phyloP scores from a whole-genome alignment of 129 eudicot species.

The Tanacetum coccineum region DNA sequence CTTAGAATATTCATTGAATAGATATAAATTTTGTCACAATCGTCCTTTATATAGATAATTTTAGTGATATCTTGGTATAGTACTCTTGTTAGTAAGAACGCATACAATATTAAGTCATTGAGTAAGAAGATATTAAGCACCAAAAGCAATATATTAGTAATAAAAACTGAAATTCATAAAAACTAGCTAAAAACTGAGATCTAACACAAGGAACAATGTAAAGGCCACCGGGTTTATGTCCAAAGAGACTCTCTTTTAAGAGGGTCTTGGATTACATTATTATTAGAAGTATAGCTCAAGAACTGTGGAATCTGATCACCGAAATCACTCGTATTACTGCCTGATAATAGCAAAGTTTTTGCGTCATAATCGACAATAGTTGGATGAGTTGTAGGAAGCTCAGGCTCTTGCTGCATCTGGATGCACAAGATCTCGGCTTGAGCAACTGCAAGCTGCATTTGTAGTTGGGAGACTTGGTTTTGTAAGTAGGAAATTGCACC shows the following conservation, averaged over 20 bases:
- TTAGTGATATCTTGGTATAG: not conserved
- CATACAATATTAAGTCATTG: constrained; percentile 14
- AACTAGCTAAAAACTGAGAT: constrained; percentile 28
- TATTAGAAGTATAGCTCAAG: constrained; percentile 46
- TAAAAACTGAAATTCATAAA: constrained; percentile 30
- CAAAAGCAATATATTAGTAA: constrained; percentile 38
- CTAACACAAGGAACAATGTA: constrained; percentile 17
- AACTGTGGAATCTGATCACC: constrained; percentile 53
- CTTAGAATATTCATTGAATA: not conserved
- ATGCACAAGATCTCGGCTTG: constrained; percentile 94
- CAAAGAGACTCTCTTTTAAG: constrained; percentile 92
- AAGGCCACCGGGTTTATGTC: constrained; percentile 50
- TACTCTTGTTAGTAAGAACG: not conserved
- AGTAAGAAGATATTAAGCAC: constrained; percentile 25
- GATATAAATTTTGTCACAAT: too few relatives aligned
- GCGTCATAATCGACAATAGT: constrained; percentile 39
- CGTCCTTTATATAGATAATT: not conserved
- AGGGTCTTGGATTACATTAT: constrained; percentile 81
- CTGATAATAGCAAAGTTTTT: constrained; percentile 49
- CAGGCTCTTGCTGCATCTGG: constrained; percentile 81
- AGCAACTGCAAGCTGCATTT: constrained; percentile 95
- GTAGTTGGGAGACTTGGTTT: constrained; percentile 84
- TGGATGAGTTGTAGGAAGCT: constrained; percentile 27
- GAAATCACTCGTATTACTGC: constrained; percentile 34
- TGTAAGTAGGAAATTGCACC: constrained; percentile 92